Evolutionary conservation across 139 green algal genomes (phyloP).

Genomic region (Asterochloris sp.): DNA sequence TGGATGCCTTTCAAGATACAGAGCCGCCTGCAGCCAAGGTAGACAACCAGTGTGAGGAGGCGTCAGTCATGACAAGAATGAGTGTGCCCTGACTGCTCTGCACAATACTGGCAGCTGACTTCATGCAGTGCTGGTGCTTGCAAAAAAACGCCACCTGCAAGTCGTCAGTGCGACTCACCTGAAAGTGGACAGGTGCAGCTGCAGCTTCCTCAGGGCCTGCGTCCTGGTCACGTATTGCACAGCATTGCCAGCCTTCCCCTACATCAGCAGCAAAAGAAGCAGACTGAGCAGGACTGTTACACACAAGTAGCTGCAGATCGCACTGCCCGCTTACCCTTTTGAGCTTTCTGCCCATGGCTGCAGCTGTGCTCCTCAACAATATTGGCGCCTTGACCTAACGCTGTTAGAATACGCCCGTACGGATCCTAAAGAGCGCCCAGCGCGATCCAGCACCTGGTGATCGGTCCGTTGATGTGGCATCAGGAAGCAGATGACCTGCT

Average conservation of each 20-base stretch:
- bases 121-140: neutral
- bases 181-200: slow-evolving; percentile 95
- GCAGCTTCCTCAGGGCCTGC: slow-evolving; percentile 92
- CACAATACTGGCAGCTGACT: neutral
- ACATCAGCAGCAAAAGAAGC: neutral
- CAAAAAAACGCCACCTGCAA: neutral
- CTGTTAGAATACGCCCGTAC: too few species aligned
- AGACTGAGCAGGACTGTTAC: neutral
- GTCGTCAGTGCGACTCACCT: slow-evolving; percentile 39
- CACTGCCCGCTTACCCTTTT: slow-evolving; percentile 20
- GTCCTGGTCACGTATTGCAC: slow-evolving; percentile 94
- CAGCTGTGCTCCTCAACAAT: neutral
- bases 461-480: too few species aligned
- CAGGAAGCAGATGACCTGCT: too few species aligned
- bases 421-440: too few species aligned
- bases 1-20: slow-evolving; percentile 99
- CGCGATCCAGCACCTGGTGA: too few species aligned
- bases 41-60: neutral
- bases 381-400: too few species aligned
- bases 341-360: slow-evolving; percentile 40
- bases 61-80: neutral
- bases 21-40: slow-evolving; percentile 63
- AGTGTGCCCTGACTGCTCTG: neutral
- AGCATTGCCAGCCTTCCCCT: slow-evolving; percentile 65
- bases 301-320: neutral